phyloP scores from a whole-genome alignment of 805 yeast species.

The Lachancea quebecensis region DNA sequence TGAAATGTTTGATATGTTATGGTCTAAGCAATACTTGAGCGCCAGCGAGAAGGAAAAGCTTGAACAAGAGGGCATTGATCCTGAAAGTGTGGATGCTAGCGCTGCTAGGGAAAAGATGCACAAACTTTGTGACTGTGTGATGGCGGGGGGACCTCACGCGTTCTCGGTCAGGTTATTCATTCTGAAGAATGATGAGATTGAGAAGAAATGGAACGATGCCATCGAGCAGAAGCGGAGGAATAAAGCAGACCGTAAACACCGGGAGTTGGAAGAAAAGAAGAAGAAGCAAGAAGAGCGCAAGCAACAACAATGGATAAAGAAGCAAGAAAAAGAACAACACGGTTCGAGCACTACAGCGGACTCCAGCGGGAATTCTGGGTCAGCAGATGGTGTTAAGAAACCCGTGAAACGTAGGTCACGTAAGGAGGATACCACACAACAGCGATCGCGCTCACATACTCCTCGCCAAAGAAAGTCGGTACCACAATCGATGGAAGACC shows the following conservation, averaged over 20 bases:
- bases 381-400: background rate
- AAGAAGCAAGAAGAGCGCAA: conserved; percentile 23
- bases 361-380: background rate
- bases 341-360: background rate
- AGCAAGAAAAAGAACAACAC: conserved; percentile 22
- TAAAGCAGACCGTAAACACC: conserved; percentile 32
- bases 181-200: conserved; percentile 73
- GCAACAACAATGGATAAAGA: conserved; percentile 18
- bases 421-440: conserved; percentile 5
- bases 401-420: conserved; percentile 16
- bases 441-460: conserved; percentile 63
- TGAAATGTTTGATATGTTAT: conserved; percentile 66
- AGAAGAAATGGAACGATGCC: conserved; percentile 39
- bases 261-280: conserved; percentile 30
- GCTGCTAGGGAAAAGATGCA: conserved; percentile 78
- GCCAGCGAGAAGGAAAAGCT: conserved; percentile 24
- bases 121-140: conserved; percentile 68
- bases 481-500: conserved; percentile 66
- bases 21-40: conserved; percentile 59
- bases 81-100: conserved; percentile 11
- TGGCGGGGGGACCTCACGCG: conserved; percentile 76
- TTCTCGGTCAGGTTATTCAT: conserved; percentile 74
- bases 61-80: conserved; percentile 11
- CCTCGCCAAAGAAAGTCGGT: conserved; percentile 57
- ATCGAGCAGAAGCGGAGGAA: conserved; percentile 33